Conservation (phyloP, 495 filamentous ascomycete species). For the Parmelia sp. region DNA sequence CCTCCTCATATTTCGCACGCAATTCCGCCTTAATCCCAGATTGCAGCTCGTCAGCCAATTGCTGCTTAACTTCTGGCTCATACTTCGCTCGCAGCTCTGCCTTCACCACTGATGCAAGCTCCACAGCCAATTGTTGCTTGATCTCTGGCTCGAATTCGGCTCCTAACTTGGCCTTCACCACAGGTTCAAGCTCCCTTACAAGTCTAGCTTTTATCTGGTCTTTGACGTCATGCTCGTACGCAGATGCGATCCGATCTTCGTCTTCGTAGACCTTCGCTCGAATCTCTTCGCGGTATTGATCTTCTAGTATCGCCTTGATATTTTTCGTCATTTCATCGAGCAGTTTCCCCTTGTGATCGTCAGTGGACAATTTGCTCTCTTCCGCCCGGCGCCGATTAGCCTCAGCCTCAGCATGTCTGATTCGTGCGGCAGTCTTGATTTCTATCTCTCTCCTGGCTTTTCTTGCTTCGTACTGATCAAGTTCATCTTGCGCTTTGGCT, state of each 20-base stretch:
- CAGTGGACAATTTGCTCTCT: conserved; percentile 9
- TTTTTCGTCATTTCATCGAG: conserved; percentile 15
- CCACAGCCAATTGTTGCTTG: not conserved
- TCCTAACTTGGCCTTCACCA: conserved; percentile 7
- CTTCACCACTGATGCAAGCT: conserved; percentile 6
- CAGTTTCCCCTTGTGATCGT: conserved; percentile 12
- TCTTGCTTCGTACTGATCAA: conserved; percentile 8
- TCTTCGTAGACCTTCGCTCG: conserved; percentile 14
- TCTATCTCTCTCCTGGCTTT: not conserved
- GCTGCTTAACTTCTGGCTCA: not conserved
- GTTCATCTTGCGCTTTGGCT: conserved; percentile 16
- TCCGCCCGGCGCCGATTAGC: conserved; percentile 9
- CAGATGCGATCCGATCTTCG: conserved; percentile 1
- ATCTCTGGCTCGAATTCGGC: conserved; percentile 6
- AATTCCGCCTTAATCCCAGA: conserved; percentile 1
- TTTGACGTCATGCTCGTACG: conserved; percentile 5
- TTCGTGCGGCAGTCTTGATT: conserved; percentile 5
- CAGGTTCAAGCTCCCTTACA: conserved; percentile 1
- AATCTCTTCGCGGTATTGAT: conserved; percentile 13
- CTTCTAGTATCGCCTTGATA: conserved; percentile 15
- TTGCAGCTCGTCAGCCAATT: not conserved
- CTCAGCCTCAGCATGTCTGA: conserved; percentile 8
- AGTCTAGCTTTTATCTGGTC: conserved; percentile 9
- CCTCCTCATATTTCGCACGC: not conserved
- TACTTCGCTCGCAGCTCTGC: conserved; percentile 13